Conservation (phyloP, 306 rosid genomes). For the Fagus crenata region DNA sequence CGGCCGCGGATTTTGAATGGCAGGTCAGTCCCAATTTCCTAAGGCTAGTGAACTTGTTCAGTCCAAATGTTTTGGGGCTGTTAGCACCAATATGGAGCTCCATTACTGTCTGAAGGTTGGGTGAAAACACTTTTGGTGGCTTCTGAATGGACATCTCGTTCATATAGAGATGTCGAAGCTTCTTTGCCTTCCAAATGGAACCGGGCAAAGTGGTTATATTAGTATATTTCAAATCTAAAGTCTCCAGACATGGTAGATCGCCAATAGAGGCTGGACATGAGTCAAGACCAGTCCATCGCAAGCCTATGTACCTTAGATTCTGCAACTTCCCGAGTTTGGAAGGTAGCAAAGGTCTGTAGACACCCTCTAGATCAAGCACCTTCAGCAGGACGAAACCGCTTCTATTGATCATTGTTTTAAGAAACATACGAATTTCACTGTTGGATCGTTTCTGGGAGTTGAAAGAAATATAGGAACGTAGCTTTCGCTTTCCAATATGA, state of each 20-base stretch:
- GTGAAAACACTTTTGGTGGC: background rate
- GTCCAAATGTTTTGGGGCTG: background rate
- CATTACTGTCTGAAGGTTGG: background rate
- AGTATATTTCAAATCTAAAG: conserved; percentile 28
- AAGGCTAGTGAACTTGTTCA: background rate
- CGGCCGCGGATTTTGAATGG: background rate
- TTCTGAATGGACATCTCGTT: background rate
- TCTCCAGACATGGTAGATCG: background rate
- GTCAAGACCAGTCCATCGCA: conserved; percentile 30
- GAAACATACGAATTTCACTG: background rate
- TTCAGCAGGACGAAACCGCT: conserved; percentile 15
- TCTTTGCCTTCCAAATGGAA: conserved; percentile 23
- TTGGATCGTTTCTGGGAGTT: conserved; percentile 3
- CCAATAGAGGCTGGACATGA: conserved; percentile 17
- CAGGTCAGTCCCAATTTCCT: conserved; percentile 6
- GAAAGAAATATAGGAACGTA: conserved; percentile 18
- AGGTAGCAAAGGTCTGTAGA: conserved; percentile 23
- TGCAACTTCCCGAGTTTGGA: conserved; percentile 9
- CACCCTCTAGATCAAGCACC: conserved; percentile 34
- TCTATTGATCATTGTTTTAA: background rate
- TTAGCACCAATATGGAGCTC: background rate
- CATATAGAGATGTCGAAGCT: conserved; percentile 26
- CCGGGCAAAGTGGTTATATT: conserved; percentile 5
- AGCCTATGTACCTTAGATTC: conserved; percentile 20
- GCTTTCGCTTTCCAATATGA: background rate